Conservation (phyloP, 2,329 filamentous ascomycete species). For the Falciphora oryzae region DNA sequence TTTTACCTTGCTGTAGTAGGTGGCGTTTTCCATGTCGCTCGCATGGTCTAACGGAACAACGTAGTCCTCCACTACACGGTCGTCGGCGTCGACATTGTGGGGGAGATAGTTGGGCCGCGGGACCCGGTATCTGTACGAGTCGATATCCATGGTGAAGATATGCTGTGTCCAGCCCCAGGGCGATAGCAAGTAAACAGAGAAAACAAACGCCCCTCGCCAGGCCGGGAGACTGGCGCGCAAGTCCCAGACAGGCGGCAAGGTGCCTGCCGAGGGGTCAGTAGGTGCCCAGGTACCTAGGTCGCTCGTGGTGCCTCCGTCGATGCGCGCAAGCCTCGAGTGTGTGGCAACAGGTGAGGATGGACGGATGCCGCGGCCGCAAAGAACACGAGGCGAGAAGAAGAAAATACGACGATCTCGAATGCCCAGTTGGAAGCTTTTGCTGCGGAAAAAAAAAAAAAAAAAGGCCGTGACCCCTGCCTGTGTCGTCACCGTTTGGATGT, state of each 20-base stretch:
- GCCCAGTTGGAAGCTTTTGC: neutral
- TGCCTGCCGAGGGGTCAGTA: neutral
- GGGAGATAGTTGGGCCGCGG: constrained; percentile 57
- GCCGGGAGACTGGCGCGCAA: neutral
- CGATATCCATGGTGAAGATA: constrained; percentile 30
- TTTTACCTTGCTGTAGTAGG: constrained; percentile 53
- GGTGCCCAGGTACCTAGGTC: neutral
- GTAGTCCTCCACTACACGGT: constrained; percentile 47
- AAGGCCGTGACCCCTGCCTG: neutral
- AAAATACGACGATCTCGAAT: neutral
- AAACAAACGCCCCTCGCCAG: neutral
- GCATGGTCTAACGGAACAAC: constrained; percentile 43
- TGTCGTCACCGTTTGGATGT: neutral
- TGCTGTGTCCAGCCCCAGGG: constrained; percentile 10
- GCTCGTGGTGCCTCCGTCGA: neutral
- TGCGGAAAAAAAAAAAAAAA: neutral
- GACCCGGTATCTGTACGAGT: constrained; percentile 46
- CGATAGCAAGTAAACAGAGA: neutral
- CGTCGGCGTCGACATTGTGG: constrained; percentile 45
- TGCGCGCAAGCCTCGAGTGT: neutral
- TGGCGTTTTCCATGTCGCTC: constrained; percentile 48
- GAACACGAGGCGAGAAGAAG: neutral
- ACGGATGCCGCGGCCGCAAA: neutral
- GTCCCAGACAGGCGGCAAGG: neutral
- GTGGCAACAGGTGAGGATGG: neutral